phyloP scores from a whole-genome alignment of 1,139 yeast species.

The Geotrichum candidum region DNA sequence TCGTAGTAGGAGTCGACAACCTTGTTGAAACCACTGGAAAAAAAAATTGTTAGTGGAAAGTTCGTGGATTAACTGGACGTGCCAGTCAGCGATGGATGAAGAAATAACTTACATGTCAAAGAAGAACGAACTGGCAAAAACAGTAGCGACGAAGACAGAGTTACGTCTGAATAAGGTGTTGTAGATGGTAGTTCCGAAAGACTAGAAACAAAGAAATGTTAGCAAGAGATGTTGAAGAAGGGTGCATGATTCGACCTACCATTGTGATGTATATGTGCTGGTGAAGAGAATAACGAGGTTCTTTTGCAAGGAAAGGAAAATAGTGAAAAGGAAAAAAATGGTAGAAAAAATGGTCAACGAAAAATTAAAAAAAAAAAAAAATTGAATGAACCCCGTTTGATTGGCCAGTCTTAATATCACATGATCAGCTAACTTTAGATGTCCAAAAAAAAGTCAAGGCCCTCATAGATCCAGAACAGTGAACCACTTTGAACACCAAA shows the following conservation, averaged over 20 bases:
- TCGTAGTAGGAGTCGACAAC: slow-evolving; percentile 81
- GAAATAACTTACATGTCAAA: slow-evolving; percentile 56
- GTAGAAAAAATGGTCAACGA: neutral
- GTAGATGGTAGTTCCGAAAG: slow-evolving; percentile 51
- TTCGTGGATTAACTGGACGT: neutral
- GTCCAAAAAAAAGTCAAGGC: neutral
- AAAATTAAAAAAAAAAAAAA: neutral
- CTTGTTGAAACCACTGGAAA: slow-evolving; percentile 55
- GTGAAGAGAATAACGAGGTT: neutral
- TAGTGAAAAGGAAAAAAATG: neutral
- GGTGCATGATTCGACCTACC: neutral
- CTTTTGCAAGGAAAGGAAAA: neutral
- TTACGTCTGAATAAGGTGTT: slow-evolving; percentile 85
- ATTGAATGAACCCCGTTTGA: slow-evolving; percentile 7
- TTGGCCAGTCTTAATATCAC: slow-evolving; percentile 4
- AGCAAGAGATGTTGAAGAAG: neutral
- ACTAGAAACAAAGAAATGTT: slow-evolving; percentile 23
- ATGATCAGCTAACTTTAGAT: neutral
- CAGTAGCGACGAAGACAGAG: slow-evolving; percentile 80
- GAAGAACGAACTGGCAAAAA: slow-evolving; percentile 80
- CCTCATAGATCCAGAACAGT: neutral
- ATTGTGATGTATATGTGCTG: neutral
- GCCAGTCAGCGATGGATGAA: neutral
- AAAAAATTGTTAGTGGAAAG: slow-evolving; percentile 5
- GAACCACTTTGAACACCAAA: neutral